phyloP scores from a whole-genome alignment of 2,329 filamentous ascomycete species.

The Talaromyces marneffei region DNA sequence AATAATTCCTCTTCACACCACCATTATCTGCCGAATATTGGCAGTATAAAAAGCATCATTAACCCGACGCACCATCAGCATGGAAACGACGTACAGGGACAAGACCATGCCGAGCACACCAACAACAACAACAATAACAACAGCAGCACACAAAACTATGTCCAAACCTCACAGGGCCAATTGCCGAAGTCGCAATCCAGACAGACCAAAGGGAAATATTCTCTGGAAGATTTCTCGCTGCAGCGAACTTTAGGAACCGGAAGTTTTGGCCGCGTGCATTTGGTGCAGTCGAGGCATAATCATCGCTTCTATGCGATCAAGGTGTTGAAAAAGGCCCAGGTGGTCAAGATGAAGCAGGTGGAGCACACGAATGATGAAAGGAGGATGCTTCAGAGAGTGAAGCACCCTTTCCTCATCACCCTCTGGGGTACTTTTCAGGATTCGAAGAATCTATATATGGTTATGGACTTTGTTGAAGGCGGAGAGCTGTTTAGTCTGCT shows the following conservation, averaged over 20 bases:
- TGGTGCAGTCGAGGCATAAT: constrained; percentile 97
- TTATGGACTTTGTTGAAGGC: constrained; percentile 99
- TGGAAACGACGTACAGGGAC: neutral
- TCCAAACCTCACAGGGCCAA: constrained; percentile 15
- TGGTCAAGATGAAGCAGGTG: constrained; percentile 99
- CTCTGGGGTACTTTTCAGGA: constrained; percentile 99
- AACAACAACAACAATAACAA: neutral
- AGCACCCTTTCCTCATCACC: constrained; percentile 95
- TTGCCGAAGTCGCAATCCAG: constrained; percentile 16
- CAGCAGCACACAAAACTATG: neutral
- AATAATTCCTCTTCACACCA: constrained; percentile 28
- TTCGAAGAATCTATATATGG: constrained; percentile 94
- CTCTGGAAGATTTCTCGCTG: constrained; percentile 81
- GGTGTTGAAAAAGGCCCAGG: constrained; percentile 95
- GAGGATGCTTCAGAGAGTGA: constrained; percentile 90
- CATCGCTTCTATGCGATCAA: constrained; percentile 98
- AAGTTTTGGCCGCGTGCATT: constrained; percentile 91
- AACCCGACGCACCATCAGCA: constrained; percentile 51
- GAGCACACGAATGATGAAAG: constrained; percentile 99
- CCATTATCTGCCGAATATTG: constrained; percentile 55
- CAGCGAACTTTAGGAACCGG: constrained; percentile 90
- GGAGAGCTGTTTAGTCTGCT: constrained; percentile 94
- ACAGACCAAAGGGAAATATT: constrained; percentile 69
- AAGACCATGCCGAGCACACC: neutral
- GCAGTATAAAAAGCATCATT: constrained; percentile 79